Evolutionary conservation across 306 rosid species (phyloP), one percentile per base, ranked within the genome.

Genomic region (Castanea mollissima): DNA sequence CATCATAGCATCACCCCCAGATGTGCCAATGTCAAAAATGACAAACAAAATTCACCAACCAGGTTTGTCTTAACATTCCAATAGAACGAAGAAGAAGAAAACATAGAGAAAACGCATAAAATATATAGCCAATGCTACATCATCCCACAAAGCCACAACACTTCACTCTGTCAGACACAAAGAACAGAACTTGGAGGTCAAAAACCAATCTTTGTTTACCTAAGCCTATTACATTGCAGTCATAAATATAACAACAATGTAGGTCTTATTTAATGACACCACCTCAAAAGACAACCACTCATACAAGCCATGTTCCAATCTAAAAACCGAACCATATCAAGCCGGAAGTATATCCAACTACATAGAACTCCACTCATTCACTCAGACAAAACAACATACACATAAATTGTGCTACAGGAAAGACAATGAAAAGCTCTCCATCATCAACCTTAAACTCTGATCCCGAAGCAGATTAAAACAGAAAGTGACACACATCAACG

Each of bases 351-450:
- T 29, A 58, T 29, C 80, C 64, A 73, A 81, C 76, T 55, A 63
- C 64, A 70, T 23, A 35, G 12, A 41, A 79, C 75, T 38, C 62
- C 73, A 71, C 65, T 57, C 76, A 79, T 76, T 91, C 89, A 85
- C 21, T 90, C 84, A 87, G 90, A 81, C 97, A 91, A 85, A 88
- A 81, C 83, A 89, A 80, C 94, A 92, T 84, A 94, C 94, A 92
- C 86, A 73, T 85, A 64, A 86, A 79, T 82, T 75, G 86, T 77
- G 77, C 60, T n/a, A 72, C 64, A 35, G 29, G 73, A 60, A 32
- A 19, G 15, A 65, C 20, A 69, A 74, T 35, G 71, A 31, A 73
- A 59, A 79, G 60, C 69, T 58, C 76, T 69, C 74, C 76, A 81
- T 55, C 83, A 79, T 41, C 46, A 41, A 8, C 27, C 71, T 55